phyloP scores from a whole-genome alignment of 495 filamentous ascomycete species.

The Glarea lozoyensis region DNA sequence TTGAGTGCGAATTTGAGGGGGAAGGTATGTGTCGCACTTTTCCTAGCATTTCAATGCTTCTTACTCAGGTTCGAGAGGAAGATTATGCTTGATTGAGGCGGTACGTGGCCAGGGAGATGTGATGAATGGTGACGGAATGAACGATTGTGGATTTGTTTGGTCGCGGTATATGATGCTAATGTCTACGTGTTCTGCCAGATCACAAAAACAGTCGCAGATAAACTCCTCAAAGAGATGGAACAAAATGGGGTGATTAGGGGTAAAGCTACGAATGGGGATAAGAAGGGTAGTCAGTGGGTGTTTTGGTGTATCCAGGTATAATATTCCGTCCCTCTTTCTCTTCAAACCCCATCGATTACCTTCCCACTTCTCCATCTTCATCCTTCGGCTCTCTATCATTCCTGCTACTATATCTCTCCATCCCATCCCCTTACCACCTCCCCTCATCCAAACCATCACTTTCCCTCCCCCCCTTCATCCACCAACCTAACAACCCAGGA shows the following conservation, averaged over 20 bases:
- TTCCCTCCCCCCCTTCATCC: background rate
- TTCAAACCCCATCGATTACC: no score
- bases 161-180: background rate
- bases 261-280: slow-evolving; percentile 29
- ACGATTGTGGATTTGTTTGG: no score
- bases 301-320: slow-evolving; percentile 36
- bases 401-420: slow-evolving; percentile 17
- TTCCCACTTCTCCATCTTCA: background rate
- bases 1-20: slow-evolving; percentile 60
- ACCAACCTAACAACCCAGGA: slow-evolving; percentile 46
- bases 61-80: background rate
- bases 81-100: no score
- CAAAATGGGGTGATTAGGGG: slow-evolving; percentile 50
- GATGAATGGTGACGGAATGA: no score
- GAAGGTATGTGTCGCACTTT: slow-evolving; percentile 24
- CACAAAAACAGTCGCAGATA: slow-evolving; percentile 55
- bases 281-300: slow-evolving; percentile 20
- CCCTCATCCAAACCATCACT: background rate
- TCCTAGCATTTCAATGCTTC: background rate
- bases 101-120: no score
- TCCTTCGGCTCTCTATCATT: background rate
- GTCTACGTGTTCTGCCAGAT: slow-evolving; percentile 33
- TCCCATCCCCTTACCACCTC: background rate
- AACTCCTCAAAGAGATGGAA: slow-evolving; percentile 54
- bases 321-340: slow-evolving; percentile 8